A percentile compares a stretch with the other conserved stretches of the same genome.
These are phyloP conservation scores for Penicillium sp. DNA, from an alignment of 2,329 filamentous ascomycete genomes.

Conservation along the genomic window DNA sequence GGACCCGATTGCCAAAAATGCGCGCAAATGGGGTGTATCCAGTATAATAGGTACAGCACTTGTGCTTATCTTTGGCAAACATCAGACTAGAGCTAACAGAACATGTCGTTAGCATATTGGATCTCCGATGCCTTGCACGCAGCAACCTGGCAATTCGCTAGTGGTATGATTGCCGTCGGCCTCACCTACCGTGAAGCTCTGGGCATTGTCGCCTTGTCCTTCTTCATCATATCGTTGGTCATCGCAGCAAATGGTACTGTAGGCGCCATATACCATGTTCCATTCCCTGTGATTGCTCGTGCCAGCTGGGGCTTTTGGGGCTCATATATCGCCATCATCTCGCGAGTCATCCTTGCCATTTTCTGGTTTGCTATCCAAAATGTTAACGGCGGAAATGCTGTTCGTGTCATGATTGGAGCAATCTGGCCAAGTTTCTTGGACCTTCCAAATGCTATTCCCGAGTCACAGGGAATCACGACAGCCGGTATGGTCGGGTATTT, in stretches of 20 bases:
- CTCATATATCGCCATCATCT: slow-evolving; percentile 48
- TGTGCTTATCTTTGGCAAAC: background rate
- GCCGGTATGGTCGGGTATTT: slow-evolving; percentile 40
- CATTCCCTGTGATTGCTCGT: slow-evolving; percentile 50
- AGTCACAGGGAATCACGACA: slow-evolving; percentile 39
- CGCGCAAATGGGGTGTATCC: slow-evolving; percentile 41
- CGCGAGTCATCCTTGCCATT: slow-evolving; percentile 46
- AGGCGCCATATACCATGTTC: slow-evolving; percentile 44
- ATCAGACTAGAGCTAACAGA: background rate
- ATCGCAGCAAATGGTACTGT: slow-evolving; percentile 54
- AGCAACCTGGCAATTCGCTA: slow-evolving; percentile 49
- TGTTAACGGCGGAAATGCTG: slow-evolving; percentile 52
- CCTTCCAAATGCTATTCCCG: slow-evolving; percentile 34
- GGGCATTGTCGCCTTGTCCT: slow-evolving; percentile 44
- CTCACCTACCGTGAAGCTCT: slow-evolving; percentile 46
- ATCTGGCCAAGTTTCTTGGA: slow-evolving; percentile 41
- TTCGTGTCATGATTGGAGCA: slow-evolving; percentile 46
- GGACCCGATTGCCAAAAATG: slow-evolving; percentile 40
- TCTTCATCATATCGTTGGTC: slow-evolving; percentile 50
- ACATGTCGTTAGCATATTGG: slow-evolving; percentile 40
- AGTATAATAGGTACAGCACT: slow-evolving; percentile 32
- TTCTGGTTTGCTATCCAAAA: slow-evolving; percentile 61
- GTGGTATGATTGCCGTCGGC: slow-evolving; percentile 44
- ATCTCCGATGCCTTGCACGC: slow-evolving; percentile 46
- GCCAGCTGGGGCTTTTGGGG: slow-evolving; percentile 52